A percentile compares a stretch with the other conserved stretches of the same genome.
phyloP scores from a whole-genome alignment of 352 stramenopile genomes.

The Halophytophthora batemanensis region DNA sequence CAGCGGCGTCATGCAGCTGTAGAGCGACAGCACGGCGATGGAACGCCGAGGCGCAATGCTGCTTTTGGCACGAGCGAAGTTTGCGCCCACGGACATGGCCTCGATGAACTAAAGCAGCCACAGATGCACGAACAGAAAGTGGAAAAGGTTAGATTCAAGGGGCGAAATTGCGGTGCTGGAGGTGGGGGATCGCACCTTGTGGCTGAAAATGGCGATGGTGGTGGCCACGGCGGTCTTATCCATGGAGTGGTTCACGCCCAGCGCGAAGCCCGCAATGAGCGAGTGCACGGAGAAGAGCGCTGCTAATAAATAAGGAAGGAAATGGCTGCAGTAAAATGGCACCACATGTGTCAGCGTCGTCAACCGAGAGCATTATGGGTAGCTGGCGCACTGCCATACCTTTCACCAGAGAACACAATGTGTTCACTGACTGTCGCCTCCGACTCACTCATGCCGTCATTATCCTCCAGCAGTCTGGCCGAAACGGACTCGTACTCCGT shows the following conservation, averaged over 20 bases:
- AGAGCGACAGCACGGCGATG: conserved; percentile 50
- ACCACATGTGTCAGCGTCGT: conserved; percentile 6
- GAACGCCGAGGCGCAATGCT: conserved; percentile 44
- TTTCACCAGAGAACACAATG: conserved; percentile 58
- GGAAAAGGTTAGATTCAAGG: conserved; percentile 2
- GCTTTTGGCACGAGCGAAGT: conserved; percentile 56
- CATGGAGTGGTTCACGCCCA: conserved; percentile 54
- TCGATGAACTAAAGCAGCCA: conserved; percentile 60
- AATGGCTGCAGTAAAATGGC: conserved; percentile 15
- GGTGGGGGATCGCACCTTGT: conserved; percentile 37
- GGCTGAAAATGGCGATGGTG: conserved; percentile 61
- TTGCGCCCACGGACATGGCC: conserved; percentile 59
- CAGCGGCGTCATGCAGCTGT: conserved; percentile 67
- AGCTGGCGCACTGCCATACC: conserved; percentile 7
- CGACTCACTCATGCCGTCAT: conserved; percentile 13
- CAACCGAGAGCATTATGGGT: neutral
- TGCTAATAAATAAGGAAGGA: conserved; percentile 61
- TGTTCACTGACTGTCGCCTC: conserved; percentile 53
- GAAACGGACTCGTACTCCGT: conserved; percentile 24
- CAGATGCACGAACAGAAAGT: neutral
- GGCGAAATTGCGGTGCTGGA: neutral
- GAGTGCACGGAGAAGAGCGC: conserved; percentile 66
- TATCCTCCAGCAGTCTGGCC: conserved; percentile 17
- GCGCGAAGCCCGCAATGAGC: conserved; percentile 59
- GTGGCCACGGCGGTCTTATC: conserved; percentile 52